Percentiles rank a stretch among this genome's conserved stretches.
Evolutionary conservation across 1,139 yeast species (phyloP).

Genomic region (Scheffersomyces titani): DNA sequence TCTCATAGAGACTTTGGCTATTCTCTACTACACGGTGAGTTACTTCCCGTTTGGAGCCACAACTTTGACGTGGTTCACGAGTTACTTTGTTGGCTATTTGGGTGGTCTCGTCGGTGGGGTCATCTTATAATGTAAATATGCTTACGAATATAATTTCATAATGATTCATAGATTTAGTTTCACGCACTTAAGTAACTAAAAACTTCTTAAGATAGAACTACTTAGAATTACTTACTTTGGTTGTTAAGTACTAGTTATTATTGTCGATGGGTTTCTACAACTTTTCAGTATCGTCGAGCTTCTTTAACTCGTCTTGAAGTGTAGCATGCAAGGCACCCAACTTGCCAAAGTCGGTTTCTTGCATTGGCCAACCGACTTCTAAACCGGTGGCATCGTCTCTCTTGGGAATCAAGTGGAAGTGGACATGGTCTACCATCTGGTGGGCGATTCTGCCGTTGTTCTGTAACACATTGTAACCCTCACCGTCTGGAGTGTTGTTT

Average conservation of each 20-base stretch:
- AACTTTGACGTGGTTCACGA: conserved; percentile 78
- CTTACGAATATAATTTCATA: not conserved
- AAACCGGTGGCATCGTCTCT: conserved; percentile 68
- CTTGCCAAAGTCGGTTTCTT: conserved; percentile 68
- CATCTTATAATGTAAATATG: not conserved
- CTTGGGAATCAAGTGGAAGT: conserved; percentile 94
- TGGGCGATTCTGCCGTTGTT: conserved; percentile 94
- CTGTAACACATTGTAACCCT: conserved; percentile 86
- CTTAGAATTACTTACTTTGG: not conserved
- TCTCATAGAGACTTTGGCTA: conserved; percentile 77
- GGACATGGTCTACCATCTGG: conserved; percentile 93
- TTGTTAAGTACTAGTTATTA: not conserved
- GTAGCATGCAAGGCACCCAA: conserved; percentile 67
- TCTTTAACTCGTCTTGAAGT: conserved; percentile 55
- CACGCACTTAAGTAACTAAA: not conserved
- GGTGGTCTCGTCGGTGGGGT: conserved; percentile 57
- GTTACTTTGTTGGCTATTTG: conserved; percentile 76
- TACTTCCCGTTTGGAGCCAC: conserved; percentile 96
- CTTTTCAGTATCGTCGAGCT: conserved; percentile 21
- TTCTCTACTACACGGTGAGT: conserved; percentile 83
- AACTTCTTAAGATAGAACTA: not conserved
- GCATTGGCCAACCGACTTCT: conserved; percentile 91
- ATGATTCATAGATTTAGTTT: not conserved
- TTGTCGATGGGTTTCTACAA: conserved; percentile 12
- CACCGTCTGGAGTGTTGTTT: conserved; percentile 60